Conservation (phyloP, 495 filamentous ascomycete genomes). For the Hyaloscypha bicolor region DNA sequence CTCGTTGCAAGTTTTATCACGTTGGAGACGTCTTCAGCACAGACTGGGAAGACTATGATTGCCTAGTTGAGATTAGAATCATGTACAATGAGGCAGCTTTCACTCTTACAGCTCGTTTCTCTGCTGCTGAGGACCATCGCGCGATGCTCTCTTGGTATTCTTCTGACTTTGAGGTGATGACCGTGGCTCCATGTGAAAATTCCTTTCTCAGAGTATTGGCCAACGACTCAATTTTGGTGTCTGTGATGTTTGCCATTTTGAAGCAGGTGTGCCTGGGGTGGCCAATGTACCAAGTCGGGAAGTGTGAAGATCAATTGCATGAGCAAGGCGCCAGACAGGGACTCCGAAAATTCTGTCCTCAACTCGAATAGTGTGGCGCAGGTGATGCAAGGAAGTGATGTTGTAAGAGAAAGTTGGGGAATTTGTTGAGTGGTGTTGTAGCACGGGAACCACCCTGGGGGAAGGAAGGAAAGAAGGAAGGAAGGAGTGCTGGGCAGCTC, state of each 20-base stretch:
- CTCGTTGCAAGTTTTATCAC: constrained; percentile 18
- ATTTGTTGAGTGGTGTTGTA: too few species aligned
- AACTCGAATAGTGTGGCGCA: too few species aligned
- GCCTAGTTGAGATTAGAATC: not conserved
- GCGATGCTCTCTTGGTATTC: constrained; percentile 7
- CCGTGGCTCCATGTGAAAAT: not conserved
- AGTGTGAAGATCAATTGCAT: too few species aligned
- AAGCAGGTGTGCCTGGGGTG: not conserved
- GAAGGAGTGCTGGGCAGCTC: too few species aligned
- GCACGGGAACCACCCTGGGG: too few species aligned
- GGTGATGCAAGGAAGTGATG: too few species aligned
- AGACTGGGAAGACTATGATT: constrained; percentile 11
- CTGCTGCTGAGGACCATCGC: constrained; percentile 3
- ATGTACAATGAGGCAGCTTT: not conserved
- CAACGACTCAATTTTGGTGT: not conserved
- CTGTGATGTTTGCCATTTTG: not conserved
- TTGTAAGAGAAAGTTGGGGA: too few species aligned
- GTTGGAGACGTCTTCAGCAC: constrained; percentile 3
- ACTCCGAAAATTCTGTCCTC: too few species aligned
- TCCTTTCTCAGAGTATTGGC: not conserved
- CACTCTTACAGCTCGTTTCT: constrained; percentile 13
- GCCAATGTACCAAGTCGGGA: too few species aligned
- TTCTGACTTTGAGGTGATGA: constrained; percentile 5
- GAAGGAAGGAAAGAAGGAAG: too few species aligned
- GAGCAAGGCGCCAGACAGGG: too few species aligned